These are phyloP conservation scores for Venturia pyrina DNA, from an alignment of 2,329 filamentous ascomycete genomes.

Conservation along the genomic window DNA sequence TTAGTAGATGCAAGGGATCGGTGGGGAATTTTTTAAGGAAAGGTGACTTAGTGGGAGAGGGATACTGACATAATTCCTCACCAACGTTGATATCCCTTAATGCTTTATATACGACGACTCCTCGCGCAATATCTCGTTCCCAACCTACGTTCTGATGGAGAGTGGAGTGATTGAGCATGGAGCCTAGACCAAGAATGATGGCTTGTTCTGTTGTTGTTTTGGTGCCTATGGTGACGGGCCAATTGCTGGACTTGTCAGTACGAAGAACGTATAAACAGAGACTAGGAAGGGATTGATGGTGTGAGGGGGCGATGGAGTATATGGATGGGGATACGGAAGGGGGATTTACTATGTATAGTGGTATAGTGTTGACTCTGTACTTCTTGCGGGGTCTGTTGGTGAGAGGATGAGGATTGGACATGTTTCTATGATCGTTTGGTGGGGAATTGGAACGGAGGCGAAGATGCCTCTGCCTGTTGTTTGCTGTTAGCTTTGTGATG, in stretches of 20 bases:
- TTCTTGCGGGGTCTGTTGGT: slow-evolving; percentile 37
- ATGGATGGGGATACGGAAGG: neutral
- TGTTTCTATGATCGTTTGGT: slow-evolving; percentile 40
- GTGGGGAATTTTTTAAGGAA: no score
- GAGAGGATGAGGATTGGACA: slow-evolving; percentile 43
- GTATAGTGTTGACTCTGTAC: slow-evolving; percentile 41
- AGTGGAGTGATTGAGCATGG: slow-evolving; percentile 49
- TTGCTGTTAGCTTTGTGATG: neutral
- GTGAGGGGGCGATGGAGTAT: neutral
- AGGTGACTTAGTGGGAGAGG: neutral
- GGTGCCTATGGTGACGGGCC: slow-evolving; percentile 23
- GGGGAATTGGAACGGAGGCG: slow-evolving; percentile 35
- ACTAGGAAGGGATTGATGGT: neutral
- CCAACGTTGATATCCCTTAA: slow-evolving; percentile 40
- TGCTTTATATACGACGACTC: slow-evolving; percentile 40
- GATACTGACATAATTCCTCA: slow-evolving; percentile 43
- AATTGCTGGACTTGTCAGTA: slow-evolving; percentile 27
- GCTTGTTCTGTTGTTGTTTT: slow-evolving; percentile 29
- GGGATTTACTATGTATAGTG: slow-evolving; percentile 46
- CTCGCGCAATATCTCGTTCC: slow-evolving; percentile 37
- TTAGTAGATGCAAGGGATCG: neutral
- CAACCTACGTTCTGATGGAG: slow-evolving; percentile 45
- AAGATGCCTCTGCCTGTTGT: slow-evolving; percentile 44
- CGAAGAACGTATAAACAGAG: no score
- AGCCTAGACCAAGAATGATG: slow-evolving; percentile 44